Evolutionary conservation across 306 rosid genomes (phyloP), one percentile per base, ranked within the genome.

Genomic region (Arachis hypogaea): DNA sequence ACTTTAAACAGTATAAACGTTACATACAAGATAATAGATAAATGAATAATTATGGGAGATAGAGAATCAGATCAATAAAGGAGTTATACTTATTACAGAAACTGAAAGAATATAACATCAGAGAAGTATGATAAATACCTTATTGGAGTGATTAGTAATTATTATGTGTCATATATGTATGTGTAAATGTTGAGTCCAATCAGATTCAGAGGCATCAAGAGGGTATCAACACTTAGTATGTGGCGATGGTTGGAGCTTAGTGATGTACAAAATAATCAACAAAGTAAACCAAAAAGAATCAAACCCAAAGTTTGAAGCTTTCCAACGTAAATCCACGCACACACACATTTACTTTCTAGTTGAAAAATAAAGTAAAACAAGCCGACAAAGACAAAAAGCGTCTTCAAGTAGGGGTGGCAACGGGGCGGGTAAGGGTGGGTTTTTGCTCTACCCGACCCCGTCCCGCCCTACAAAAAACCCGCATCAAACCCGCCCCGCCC

Each of bases 221-320:
- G n/a, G 33, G 66, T 71, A 63, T 62, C 11, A 68, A 44, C 50
- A 59, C 11, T 47, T 71, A 41, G 63, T 22, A 67, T 52, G 5
- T 6, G 64, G 2, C 9, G 55, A 9, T 12, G 54, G 52, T 29
- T 46, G 33, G 59, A 67, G 80, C 50, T 81, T 59, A 60, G 61
- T 46, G 57, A 78, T 78, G 65, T n/a, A 63, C 14, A 22, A 22
- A 33, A 33, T 4, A 33, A 33, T 33, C 38, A 33, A 30, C 74
- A 47, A 73, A 72, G 75, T 64, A 79, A 50, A 46, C 50, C 50
- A 49, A 18, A 74, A 71, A 73, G 28, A 22, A 22, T 22, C 51
- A 76, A 85, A 78, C 88, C 56, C 66, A 84, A 82, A 86, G 86
- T 81, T 75, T 66, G 79, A 82, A 82, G 80, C 87, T 88, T 89